Evolutionary conservation across 2,329 filamentous ascomycete species (phyloP).

Genomic region (Taxawa tesnikishii): DNA sequence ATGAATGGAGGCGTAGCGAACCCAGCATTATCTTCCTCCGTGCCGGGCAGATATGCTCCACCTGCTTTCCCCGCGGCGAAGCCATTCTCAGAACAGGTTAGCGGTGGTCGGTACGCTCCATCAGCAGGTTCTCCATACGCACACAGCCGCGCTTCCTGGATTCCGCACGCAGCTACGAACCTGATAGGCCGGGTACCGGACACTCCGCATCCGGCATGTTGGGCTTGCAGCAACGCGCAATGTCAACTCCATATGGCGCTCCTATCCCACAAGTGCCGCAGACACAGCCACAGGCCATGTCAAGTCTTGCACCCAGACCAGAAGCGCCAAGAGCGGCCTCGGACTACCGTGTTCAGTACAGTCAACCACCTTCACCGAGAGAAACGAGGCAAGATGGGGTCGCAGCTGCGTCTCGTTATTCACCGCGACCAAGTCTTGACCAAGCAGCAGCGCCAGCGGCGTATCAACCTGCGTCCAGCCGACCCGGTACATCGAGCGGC

Average conservation of each 20-base stretch:
- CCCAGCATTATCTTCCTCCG: constrained; percentile 8
- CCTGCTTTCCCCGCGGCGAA: constrained; percentile 1
- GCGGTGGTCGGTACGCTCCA: constrained; percentile 8
- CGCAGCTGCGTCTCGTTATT: neutral
- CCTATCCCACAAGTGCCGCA: constrained; percentile 6
- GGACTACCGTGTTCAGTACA: constrained; percentile 16
- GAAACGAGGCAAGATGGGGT: constrained; percentile 13
- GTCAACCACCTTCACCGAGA: constrained; percentile 14
- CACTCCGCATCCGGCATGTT: constrained; percentile 1
- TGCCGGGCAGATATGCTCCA: constrained; percentile 18
- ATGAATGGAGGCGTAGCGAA: constrained; percentile 13
- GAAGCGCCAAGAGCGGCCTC: constrained; percentile 14
- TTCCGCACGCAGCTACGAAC: constrained; percentile 6
- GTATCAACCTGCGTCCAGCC: constrained; percentile 3
- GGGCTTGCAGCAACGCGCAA: constrained; percentile 5
- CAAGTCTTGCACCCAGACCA: constrained; percentile 11
- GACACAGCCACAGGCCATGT: neutral
- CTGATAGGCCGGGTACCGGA: constrained; percentile 7
- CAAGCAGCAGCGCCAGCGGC: constrained; percentile 1
- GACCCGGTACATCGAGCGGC: no score
- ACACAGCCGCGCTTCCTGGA: constrained; percentile 6
- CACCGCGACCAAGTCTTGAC: constrained; percentile 5
- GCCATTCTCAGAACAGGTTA: constrained; percentile 1
- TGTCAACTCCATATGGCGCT: constrained; percentile 6
- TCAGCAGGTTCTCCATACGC: constrained; percentile 4